Evolutionary conservation across 1,284 basidiomycete species (phyloP).

Genomic region (Tilletia walkeri): DNA sequence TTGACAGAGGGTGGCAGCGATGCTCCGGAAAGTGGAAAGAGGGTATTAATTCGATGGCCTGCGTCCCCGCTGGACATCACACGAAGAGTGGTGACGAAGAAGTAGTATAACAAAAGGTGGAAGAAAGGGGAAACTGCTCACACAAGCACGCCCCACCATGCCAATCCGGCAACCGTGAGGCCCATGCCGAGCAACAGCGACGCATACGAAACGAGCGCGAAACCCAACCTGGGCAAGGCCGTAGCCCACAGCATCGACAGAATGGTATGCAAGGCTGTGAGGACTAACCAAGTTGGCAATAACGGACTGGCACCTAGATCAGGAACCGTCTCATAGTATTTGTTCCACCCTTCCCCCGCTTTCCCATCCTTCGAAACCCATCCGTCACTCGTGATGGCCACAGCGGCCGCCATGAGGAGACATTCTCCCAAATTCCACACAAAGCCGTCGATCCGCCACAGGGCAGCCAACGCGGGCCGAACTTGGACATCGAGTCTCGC

Average conservation of each 20-base stretch:
- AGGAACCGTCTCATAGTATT: conserved; percentile 26
- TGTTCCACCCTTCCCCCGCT: not conserved
- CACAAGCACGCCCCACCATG: conserved; percentile 43
- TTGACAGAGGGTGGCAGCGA: no score
- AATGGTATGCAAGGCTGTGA: conserved; percentile 41
- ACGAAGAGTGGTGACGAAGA: no score
- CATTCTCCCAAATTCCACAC: conserved; percentile 48
- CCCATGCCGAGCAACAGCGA: conserved; percentile 44
- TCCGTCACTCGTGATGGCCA: conserved; percentile 17
- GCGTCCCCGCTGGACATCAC: no score
- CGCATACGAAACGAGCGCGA: conserved; percentile 42
- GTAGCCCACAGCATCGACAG: conserved; percentile 42
- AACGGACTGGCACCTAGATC: conserved; percentile 30
- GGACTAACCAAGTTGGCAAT: conserved; percentile 34
- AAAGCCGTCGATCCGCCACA: conserved; percentile 49
- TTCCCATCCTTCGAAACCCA: not conserved
- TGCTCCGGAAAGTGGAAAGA: no score
- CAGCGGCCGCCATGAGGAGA: conserved; percentile 40
- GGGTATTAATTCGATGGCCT: no score
- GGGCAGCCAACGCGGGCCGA: conserved; percentile 31
- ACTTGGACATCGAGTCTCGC: conserved; percentile 41
- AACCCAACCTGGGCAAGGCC: conserved; percentile 38
- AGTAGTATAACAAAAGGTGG: no score
- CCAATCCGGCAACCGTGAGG: conserved; percentile 39
- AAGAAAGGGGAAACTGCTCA: no score